Percentiles rank a stretch among this genome's conserved stretches.
These are phyloP conservation scores for Psilocybe cyanescens DNA, from an alignment of 768 basidiomycete species.

Conservation along the genomic window DNA sequence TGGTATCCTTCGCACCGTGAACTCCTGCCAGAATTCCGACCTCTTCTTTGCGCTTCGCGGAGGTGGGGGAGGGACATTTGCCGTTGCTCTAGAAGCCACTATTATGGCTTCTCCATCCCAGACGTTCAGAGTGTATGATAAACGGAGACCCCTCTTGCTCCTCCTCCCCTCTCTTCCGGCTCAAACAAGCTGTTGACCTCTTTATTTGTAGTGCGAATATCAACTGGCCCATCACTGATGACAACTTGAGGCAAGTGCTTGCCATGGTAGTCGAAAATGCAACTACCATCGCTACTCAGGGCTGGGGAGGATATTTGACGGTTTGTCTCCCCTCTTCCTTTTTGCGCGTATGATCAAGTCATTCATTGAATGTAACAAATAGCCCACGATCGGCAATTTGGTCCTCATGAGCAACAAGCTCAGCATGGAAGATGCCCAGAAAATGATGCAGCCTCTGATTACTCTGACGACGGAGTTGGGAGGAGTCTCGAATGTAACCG, in stretches of 20 bases:
- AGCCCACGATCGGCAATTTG: constrained; percentile 25
- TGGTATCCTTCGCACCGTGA: constrained; percentile 46
- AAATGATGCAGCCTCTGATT: constrained; percentile 29
- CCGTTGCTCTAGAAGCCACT: constrained; percentile 40
- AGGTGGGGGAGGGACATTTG: constrained; percentile 53
- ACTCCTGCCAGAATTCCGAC: constrained; percentile 52
- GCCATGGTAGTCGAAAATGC: constrained; percentile 41
- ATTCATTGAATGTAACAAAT: background rate
- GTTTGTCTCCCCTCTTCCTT: constrained; percentile 8
- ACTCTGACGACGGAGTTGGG: constrained; percentile 21
- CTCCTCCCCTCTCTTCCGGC: too few species aligned
- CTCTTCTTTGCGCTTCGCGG: constrained; percentile 60
- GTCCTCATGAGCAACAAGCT: constrained; percentile 34
- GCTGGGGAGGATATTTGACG: constrained; percentile 48
- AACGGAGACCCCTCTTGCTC: too few species aligned
- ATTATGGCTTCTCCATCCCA: constrained; percentile 41
- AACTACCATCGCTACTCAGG: constrained; percentile 45
- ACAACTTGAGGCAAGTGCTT: constrained; percentile 33
- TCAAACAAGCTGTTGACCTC: background rate
- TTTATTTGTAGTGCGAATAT: constrained; percentile 33
- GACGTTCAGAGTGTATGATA: constrained; percentile 16
- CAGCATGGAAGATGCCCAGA: constrained; percentile 23
- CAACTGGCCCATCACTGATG: constrained; percentile 34
- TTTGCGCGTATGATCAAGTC: background rate
- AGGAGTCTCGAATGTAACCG: constrained; percentile 26